phyloP scores from a whole-genome alignment of 805 yeast species.

The Saccharomycopsis amapae region DNA sequence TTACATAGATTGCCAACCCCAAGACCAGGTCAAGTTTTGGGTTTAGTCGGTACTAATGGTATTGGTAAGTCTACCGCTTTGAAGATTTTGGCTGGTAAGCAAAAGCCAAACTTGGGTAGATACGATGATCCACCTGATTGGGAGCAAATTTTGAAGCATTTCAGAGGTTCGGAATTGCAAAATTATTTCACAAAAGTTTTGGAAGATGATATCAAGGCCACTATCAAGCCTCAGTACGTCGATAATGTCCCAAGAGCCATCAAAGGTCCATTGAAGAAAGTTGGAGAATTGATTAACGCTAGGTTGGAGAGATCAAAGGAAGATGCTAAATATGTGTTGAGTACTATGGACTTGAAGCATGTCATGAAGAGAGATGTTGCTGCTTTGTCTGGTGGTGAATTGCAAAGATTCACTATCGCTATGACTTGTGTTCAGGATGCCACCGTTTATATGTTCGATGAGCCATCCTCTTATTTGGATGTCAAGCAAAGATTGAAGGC shows the following conservation, averaged over 20 bases:
- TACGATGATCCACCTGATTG: conserved; percentile 97
- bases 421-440: conserved; percentile 95
- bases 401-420: conserved; percentile 96
- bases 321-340: conserved; percentile 56
- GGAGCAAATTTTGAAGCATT: conserved; percentile 84
- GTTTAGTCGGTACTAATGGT: conserved; percentile 98
- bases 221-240: conserved; percentile 97
- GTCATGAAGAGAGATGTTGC: conserved; percentile 82
- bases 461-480: conserved; percentile 96
- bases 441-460: conserved; percentile 98
- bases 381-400: conserved; percentile 95
- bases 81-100: conserved; percentile 94
- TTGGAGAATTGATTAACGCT: conserved; percentile 72
- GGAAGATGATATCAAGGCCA: conserved; percentile 93
- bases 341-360: conserved; percentile 64
- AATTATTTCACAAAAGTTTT: conserved; percentile 90
- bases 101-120: conserved; percentile 91
- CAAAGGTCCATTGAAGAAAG: conserved; percentile 81
- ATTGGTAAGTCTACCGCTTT: conserved; percentile 97
- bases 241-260: conserved; percentile 96
- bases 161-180: conserved; percentile 96
- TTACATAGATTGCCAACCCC: conserved; percentile 96
- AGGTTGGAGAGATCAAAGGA: conserved; percentile 64
- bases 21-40: conserved; percentile 97
- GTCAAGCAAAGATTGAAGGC: conserved; percentile 98